A percentile compares a stretch with the other conserved stretches of the same genome.
phyloP scores from a whole-genome alignment of 352 stramenopile genomes.

The Peronospora farinosa region DNA sequence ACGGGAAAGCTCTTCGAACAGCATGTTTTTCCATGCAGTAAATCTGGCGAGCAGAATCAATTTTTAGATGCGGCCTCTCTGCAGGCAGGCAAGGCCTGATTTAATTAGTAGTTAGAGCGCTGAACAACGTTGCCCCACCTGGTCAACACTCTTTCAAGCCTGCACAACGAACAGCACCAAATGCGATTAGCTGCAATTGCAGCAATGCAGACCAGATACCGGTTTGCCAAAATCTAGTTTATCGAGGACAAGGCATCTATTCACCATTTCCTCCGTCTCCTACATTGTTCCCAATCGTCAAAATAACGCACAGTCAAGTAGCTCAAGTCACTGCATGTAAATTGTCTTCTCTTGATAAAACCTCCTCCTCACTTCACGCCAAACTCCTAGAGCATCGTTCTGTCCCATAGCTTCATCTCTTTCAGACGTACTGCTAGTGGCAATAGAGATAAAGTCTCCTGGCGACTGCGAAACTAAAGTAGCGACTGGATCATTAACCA shows the following conservation, averaged over 20 bases:
- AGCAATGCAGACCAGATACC: neutral
- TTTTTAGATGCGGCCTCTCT: no score
- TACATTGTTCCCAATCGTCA: constrained; percentile 15
- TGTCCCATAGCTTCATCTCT: neutral
- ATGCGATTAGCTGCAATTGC: constrained; percentile 5
- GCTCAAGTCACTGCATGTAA: constrained; percentile 11
- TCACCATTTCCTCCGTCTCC: constrained; percentile 24
- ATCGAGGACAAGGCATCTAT: constrained; percentile 30
- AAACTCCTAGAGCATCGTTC: constrained; percentile 5
- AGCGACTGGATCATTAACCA: constrained; percentile 57
- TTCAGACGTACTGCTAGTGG: constrained; percentile 5
- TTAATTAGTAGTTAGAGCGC: no score
- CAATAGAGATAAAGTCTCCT: neutral
- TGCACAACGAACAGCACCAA: constrained; percentile 6
- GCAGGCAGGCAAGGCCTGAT: no score
- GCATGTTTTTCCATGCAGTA: neutral
- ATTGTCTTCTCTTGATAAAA: constrained; percentile 19
- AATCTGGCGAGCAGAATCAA: neutral
- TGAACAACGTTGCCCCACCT: no score
- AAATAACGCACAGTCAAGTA: constrained; percentile 8
- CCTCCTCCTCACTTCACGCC: constrained; percentile 9
- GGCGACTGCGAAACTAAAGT: constrained; percentile 14
- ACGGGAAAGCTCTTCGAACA: constrained; percentile 29
- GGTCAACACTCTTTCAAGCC: no score
- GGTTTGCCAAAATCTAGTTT: constrained; percentile 1